Percentiles rank a stretch among this genome's conserved stretches.
These are phyloP conservation scores for Pyrus communis DNA, from an alignment of 306 rosid species.

Conservation along the genomic window DNA sequence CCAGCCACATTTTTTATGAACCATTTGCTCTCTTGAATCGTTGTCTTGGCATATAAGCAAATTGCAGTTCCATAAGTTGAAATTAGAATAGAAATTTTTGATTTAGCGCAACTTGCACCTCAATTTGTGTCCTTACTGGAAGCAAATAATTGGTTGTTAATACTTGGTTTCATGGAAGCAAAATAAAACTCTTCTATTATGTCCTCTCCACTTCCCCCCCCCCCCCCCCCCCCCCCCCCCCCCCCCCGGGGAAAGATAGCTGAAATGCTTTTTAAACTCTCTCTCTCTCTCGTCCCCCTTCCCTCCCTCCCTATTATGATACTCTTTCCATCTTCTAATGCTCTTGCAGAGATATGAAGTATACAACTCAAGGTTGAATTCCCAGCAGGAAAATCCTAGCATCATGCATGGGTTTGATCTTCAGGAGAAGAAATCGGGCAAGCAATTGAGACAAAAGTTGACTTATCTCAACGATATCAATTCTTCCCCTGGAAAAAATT, in stretches of 20 bases:
- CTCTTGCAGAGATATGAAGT: constrained; percentile 55
- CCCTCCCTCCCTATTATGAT: neutral
- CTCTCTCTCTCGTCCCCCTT: neutral
- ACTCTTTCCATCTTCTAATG: constrained; percentile 5
- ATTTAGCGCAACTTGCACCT: neutral
- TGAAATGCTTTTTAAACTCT: neutral
- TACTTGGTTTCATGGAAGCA: neutral
- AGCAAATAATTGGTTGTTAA: neutral
- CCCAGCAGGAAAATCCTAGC: constrained; percentile 53
- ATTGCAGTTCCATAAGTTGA: neutral
- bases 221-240: neutral
- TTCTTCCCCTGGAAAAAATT: constrained; percentile 44
- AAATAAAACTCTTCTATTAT: neutral
- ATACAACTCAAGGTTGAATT: constrained; percentile 44
- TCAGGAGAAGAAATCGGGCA: constrained; percentile 45
- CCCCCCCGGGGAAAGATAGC: neutral
- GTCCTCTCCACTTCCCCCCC: neutral
- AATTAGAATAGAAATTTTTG: neutral
- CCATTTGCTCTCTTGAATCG: neutral
- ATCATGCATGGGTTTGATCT: constrained; percentile 41
- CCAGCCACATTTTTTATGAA: neutral
- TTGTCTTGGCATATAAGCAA: neutral
- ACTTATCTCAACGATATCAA: constrained; percentile 21
- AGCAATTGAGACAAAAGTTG: constrained; percentile 34
- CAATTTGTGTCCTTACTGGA: neutral